Conservation (phyloP, 1,284 basidiomycete genomes). For the Microbotryomycetes sp. region DNA sequence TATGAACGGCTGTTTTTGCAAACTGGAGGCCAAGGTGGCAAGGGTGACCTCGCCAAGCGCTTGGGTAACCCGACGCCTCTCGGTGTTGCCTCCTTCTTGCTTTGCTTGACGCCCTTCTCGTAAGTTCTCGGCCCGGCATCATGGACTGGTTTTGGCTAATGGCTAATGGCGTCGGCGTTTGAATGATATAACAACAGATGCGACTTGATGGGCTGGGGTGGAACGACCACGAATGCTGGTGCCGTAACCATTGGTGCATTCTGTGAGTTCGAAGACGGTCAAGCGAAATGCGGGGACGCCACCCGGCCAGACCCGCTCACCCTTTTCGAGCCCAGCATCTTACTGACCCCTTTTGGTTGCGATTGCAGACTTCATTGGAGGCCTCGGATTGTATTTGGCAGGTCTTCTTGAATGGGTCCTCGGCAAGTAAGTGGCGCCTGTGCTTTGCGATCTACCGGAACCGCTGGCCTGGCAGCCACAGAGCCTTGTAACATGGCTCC, state of each 20-base stretch:
- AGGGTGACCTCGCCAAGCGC: conserved; percentile 18
- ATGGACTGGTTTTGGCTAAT: conserved; percentile 2
- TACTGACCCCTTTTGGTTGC: too few relatives aligned
- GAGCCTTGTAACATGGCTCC: too few relatives aligned
- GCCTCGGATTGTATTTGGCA: conserved; percentile 21
- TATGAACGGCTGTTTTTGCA: conserved; percentile 18
- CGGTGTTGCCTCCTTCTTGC: conserved; percentile 24
- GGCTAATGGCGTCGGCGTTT: not conserved
- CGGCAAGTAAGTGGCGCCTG: not conserved
- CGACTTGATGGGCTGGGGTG: conserved; percentile 16
- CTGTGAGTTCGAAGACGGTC: not conserved
- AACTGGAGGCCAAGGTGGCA: conserved; percentile 15
- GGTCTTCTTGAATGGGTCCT: conserved; percentile 22
- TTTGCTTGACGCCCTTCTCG: conserved; percentile 26
- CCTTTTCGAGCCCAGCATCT: too few relatives aligned
- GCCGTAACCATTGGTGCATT: conserved; percentile 11
- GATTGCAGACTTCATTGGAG: conserved; percentile 8
- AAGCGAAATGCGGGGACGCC: too few relatives aligned
- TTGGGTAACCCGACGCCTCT: conserved; percentile 34
- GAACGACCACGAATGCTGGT: conserved; percentile 11
- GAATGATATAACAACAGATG: not conserved
- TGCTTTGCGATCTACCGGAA: not conserved
- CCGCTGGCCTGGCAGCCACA: not conserved
- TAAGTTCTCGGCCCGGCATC: conserved; percentile 10
- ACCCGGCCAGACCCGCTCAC: too few relatives aligned